Base-by-base conservation (phyloP, 495 filamentous ascomycete species). In the Lasiosphaeria ovina region DNA sequence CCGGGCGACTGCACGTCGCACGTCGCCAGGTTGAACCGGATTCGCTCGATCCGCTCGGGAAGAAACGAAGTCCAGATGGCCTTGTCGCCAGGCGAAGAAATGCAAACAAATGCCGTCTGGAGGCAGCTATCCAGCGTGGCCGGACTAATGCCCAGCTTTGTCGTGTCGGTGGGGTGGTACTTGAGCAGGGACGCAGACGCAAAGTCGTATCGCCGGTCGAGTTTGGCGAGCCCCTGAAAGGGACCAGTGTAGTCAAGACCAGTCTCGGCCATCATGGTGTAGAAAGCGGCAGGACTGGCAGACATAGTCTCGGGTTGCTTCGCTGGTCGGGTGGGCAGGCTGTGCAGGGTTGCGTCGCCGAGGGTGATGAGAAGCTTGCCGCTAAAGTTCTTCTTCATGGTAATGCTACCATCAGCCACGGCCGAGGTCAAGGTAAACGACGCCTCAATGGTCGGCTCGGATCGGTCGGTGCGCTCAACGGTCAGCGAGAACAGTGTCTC, bases 171-270 rank as follows among this genome's bases (percentile, higher is more conserved):
- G 3, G 58, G 5, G 31, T 78, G 72, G 31, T 60, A 45, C 34
- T 71, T 71, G 36, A 62, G 57, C 0, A 80, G 67, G 1, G 75
- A 67, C 3, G 75, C 69, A 6, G 74, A 74, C 3, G 72, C 66
- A 51, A 82, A 83, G 49, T 81, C 76, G 7, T 73, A 76, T 4
- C 77, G 76, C 31, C 78, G 59, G 32, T 75, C 62, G n/a, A 83
- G 58, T 0, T 67, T 63, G 0, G 58, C 62, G 42, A 82, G 60
- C 0, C 67, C 74, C 48, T 67, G 64, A 62, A 83, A 83, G 1
- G 76, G 70, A 0, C 76, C 77, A 0, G 67, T 70, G 55, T 83
- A 83, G 5, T 42, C 54, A 47, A 80, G 64, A 0, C 81, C 79
- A 0, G 66, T 72, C 1, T 69, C 63, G 1, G 63, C 60, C 71